Conservation (phyloP, 208 protist genomes). For the Tritrichomonas musculus region DNA sequence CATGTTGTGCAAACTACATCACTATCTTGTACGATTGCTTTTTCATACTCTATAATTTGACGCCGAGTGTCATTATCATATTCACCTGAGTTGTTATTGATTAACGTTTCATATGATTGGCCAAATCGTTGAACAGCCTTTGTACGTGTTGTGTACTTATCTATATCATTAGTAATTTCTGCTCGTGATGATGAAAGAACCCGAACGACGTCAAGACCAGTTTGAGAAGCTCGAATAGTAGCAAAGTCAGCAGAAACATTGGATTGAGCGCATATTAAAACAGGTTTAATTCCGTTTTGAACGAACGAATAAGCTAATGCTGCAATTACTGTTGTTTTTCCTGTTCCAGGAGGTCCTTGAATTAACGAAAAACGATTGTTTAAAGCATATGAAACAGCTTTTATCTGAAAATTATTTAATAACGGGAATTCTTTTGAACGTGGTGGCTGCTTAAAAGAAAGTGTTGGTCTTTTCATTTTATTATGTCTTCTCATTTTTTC, state of each 20-base stretch:
- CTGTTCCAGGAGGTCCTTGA: constrained; percentile 85
- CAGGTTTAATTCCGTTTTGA: constrained; percentile 46
- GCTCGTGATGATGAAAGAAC: constrained; percentile 79
- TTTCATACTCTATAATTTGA: not conserved
- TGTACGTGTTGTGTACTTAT: constrained; percentile 74
- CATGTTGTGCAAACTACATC: constrained; percentile 92
- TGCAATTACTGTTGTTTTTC: constrained; percentile 86
- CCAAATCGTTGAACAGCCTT: constrained; percentile 60
- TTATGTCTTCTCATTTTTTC: not conserved
- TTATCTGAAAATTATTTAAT: not conserved
- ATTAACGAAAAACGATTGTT: constrained; percentile 70
- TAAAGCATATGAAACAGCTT: constrained; percentile 41
- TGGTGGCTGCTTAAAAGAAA: not conserved
- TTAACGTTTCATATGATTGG: constrained; percentile 49
- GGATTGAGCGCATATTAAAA: constrained; percentile 78
- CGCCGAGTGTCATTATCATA: constrained; percentile 32
- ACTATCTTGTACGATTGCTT: constrained; percentile 48
- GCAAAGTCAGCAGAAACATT: constrained; percentile 95
- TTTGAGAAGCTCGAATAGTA: constrained; percentile 73
- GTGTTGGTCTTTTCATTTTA: not conserved
- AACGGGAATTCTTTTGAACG: not conserved
- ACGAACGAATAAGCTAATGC: constrained; percentile 81
- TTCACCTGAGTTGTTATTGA: constrained; percentile 70
- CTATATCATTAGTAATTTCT: constrained; percentile 60
- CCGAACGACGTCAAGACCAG: constrained; percentile 79